These are phyloP conservation scores for Verbena officinalis DNA, from an alignment of 257 asterid genomes.

Conservation along the genomic window DNA sequence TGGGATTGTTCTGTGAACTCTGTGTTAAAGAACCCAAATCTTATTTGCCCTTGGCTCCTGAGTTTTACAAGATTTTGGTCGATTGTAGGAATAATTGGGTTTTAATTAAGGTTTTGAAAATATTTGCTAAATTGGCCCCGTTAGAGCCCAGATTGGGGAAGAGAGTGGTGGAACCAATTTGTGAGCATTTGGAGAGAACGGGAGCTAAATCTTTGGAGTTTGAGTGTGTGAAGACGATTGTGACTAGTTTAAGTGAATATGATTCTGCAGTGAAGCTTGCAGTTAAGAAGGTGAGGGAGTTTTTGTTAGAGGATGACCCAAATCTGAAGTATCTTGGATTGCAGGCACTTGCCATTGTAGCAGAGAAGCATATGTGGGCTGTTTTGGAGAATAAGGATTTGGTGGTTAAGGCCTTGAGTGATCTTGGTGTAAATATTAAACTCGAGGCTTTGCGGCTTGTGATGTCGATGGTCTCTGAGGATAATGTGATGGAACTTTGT, in stretches of 20 bases:
- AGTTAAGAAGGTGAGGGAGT: constrained; percentile 71
- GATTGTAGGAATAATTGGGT: constrained; percentile 92
- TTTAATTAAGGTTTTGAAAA: constrained; percentile 85
- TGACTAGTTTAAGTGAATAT: constrained; percentile 73
- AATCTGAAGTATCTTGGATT: constrained; percentile 88
- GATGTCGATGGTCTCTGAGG: constrained; percentile 88
- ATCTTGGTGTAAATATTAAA: constrained; percentile 71
- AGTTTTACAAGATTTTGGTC: constrained; percentile 75
- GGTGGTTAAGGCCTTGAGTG: constrained; percentile 90
- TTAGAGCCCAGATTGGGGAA: constrained; percentile 90
- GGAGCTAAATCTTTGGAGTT: constrained; percentile 82
- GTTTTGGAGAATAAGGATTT: constrained; percentile 86
- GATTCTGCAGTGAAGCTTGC: constrained; percentile 84
- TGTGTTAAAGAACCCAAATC: constrained; percentile 72
- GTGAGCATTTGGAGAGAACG: constrained; percentile 79
- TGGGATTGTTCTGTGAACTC: constrained; percentile 91
- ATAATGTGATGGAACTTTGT: constrained; percentile 79
- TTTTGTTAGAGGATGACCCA: constrained; percentile 80
- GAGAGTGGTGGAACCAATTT: constrained; percentile 75
- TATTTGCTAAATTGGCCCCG: constrained; percentile 72
- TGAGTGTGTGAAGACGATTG: constrained; percentile 80
- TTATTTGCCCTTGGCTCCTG: constrained; percentile 93
- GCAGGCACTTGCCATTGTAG: constrained; percentile 69
- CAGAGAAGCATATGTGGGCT: constrained; percentile 69
- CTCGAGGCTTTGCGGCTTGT: constrained; percentile 87